These are phyloP conservation scores for Leccinellum luteum DNA, from an alignment of 768 basidiomycete genomes.

Conservation along the genomic window DNA sequence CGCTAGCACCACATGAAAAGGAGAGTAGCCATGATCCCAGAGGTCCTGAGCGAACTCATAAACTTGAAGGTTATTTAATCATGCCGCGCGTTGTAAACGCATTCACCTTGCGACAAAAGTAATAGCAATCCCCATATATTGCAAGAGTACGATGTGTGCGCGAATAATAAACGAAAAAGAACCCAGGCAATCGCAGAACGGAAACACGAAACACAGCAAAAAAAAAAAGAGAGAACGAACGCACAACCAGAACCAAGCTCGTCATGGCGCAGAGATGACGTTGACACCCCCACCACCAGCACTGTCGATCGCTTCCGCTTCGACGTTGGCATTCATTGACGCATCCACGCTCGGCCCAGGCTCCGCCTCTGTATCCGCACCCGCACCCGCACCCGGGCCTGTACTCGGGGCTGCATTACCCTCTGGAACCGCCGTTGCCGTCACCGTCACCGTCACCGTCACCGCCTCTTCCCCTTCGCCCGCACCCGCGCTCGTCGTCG, in stretches of 20 bases:
- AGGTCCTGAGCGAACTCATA: too few relatives aligned
- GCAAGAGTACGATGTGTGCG: too few relatives aligned
- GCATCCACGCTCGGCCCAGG: background rate
- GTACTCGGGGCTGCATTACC: background rate
- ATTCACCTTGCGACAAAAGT: too few relatives aligned
- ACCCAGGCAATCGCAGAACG: background rate
- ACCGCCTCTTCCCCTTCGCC: background rate
- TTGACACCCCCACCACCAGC: background rate
- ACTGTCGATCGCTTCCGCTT: background rate
- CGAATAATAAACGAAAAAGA: background rate
- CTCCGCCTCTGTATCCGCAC: background rate
- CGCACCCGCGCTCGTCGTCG: background rate
- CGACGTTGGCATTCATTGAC: background rate
- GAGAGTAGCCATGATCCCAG: too few relatives aligned
- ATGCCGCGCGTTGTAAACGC: too few relatives aligned
- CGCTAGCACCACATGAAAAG: too few relatives aligned
- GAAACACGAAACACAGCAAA: background rate
- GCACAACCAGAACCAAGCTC: background rate
- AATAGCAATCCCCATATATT: too few relatives aligned
- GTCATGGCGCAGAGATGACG: slow-evolving; percentile 18
- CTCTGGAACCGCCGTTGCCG: background rate
- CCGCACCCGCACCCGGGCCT: background rate
- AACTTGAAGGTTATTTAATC: too few relatives aligned
- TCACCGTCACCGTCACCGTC: background rate
- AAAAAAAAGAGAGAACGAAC: background rate